A percentile compares a stretch with the other conserved stretches of the same genome.
These are phyloP conservation scores for Rhinocladiella mackenziei DNA, from an alignment of 2,329 filamentous ascomycete species.

Conservation along the genomic window DNA sequence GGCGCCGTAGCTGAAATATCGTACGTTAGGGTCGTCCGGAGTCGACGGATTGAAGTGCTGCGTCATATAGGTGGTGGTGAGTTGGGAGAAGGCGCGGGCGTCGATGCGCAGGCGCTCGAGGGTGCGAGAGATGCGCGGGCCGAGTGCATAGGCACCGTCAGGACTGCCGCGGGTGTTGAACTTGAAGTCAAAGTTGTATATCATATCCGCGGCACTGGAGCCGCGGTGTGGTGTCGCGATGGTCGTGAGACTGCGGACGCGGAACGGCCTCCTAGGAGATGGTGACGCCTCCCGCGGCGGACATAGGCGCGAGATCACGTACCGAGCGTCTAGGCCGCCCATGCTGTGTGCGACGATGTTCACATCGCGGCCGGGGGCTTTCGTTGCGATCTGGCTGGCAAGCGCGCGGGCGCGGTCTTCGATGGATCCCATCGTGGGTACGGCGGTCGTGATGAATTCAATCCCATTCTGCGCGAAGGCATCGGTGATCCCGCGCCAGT, in stretches of 20 bases:
- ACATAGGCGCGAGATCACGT: constrained; percentile 57
- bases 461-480: constrained; percentile 54
- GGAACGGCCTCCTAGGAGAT: too few species aligned
- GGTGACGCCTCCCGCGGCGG: constrained; percentile 51
- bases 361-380: constrained; percentile 54
- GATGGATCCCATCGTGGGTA: constrained; percentile 58
- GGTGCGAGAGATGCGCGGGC: constrained; percentile 54
- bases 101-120: constrained; percentile 54
- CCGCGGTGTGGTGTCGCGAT: constrained; percentile 59
- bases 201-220: constrained; percentile 57
- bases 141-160: too few species aligned
- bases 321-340: constrained; percentile 60
- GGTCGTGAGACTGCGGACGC: constrained; percentile 66
- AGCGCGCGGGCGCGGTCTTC: constrained; percentile 55
- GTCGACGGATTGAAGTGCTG: constrained; percentile 58
- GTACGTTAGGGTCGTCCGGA: constrained; percentile 52
- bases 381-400: constrained; percentile 49
- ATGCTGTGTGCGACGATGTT: constrained; percentile 62
- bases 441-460: constrained; percentile 58
- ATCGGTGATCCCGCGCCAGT: constrained; percentile 62
- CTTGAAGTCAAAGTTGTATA: too few species aligned
- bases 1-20: constrained; percentile 63
- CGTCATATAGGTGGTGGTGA: constrained; percentile 57
- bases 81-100: constrained; percentile 58
- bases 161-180: too few species aligned